Evolutionary conservation across 2,329 filamentous ascomycete species (phyloP), one percentile per base, ranked within the genome.

Genomic region (Ophiostoma ulmi): DNA sequence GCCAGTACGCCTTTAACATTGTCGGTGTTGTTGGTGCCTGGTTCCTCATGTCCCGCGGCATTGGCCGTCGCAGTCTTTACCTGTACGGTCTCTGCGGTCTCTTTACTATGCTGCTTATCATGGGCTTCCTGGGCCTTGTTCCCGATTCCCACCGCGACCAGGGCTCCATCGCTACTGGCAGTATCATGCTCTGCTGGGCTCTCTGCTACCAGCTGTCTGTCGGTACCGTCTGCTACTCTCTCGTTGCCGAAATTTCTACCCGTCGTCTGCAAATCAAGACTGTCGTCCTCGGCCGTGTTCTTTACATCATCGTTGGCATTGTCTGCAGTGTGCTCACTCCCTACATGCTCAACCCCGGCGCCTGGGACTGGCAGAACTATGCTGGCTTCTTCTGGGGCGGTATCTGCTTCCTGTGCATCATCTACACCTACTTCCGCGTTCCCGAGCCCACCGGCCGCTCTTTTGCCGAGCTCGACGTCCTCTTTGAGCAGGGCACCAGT

Each of bases 201-300:
- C 81, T 95, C 65, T 87, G 90, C 76, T 97, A 97, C 80, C 92
- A 97, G 78, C 84, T 94, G 67, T 91, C 92, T 0, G 93, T 97
- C 67, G 93, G 93, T 55, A 95, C 93, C 0, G 92, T 97, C 8
- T 93, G 91, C 79, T 97, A 96, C 81, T 95, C 92, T 0, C 86
- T 97, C 13, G 93, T 97, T 5, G 88, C 91, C 0, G 93, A 97
- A 78, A 80, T 97, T 31, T 93, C 92, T 0, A 93, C 92, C 0
- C 87, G 91, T 17, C 87, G 93, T 1, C 84, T 97, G 44, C 91
- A 94, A 77, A 94, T 96, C 82, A 97, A 97, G 83, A 97, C 94
- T 0, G 91, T 75, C n/a, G 74, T 74, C 3, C 67, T 75, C 6
- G 74, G 74, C 31, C 73, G 74, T 17, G 73, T 69, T 36, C 71